A percentile compares a stretch with the other conserved stretches of the same genome.
These are phyloP conservation scores for Aspergillus amoenus DNA, from an alignment of 2,329 filamentous ascomycete species.

Conservation along the genomic window DNA sequence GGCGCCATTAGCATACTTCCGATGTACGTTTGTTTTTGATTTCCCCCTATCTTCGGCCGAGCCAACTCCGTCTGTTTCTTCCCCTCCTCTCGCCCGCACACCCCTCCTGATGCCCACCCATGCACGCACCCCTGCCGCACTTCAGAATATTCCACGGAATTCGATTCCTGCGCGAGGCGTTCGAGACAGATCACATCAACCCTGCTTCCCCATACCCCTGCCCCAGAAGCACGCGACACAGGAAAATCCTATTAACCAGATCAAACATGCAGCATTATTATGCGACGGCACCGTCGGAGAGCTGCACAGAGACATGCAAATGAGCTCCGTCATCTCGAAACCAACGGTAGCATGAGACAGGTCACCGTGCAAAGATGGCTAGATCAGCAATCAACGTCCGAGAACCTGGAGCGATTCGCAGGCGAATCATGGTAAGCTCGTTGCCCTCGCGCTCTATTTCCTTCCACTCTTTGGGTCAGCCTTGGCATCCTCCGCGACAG, in stretches of 20 bases:
- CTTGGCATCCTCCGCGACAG: not conserved
- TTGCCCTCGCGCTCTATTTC: slow-evolving; percentile 1
- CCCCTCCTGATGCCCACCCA: slow-evolving; percentile 2
- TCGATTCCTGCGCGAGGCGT: slow-evolving; percentile 9
- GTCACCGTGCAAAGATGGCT: slow-evolving; percentile 30
- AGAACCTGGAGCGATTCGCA: slow-evolving; percentile 20
- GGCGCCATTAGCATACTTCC: slow-evolving; percentile 29
- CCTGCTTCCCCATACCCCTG: not conserved
- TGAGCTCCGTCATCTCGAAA: slow-evolving; percentile 15
- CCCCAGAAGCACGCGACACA: slow-evolving; percentile 5
- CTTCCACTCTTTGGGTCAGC: not conserved
- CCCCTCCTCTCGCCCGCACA: slow-evolving; percentile 9
- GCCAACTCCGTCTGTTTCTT: slow-evolving; percentile 7
- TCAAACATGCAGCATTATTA: slow-evolving; percentile 22
- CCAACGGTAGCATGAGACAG: slow-evolving; percentile 14
- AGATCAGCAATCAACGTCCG: slow-evolving; percentile 21
- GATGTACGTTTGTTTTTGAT: slow-evolving; percentile 24
- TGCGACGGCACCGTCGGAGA: slow-evolving; percentile 24
- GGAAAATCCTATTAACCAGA: slow-evolving; percentile 1
- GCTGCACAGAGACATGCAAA: slow-evolving; percentile 12
- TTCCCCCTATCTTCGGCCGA: slow-evolving; percentile 1
- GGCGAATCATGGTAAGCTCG: slow-evolving; percentile 30
- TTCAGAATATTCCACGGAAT: slow-evolving; percentile 18
- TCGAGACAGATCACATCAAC: not conserved
- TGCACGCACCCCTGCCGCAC: slow-evolving; percentile 9